phyloP scores from a whole-genome alignment of 805 yeast genomes.

The Clavispora vitiphila region DNA sequence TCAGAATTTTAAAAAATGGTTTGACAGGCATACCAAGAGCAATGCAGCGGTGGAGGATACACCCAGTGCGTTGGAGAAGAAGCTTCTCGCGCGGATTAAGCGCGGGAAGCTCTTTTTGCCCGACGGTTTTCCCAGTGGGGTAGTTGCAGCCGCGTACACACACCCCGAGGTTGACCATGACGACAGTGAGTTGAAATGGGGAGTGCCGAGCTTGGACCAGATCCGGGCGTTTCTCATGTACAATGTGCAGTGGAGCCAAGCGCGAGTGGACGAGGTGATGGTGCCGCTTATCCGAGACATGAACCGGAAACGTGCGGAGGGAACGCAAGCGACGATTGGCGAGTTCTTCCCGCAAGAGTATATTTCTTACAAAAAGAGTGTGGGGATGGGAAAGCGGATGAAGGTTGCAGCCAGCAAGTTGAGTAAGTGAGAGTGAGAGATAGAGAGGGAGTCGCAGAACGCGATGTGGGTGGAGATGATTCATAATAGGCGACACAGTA shows the following conservation, averaged over 20 bases:
- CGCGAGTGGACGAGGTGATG: slow-evolving; percentile 72
- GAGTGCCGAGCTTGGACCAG: slow-evolving; percentile 77
- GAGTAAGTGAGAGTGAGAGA: slow-evolving; percentile 14
- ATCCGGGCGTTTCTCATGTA: slow-evolving; percentile 64
- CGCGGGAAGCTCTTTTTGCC: slow-evolving; percentile 52
- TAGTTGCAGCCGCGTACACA: slow-evolving; percentile 68
- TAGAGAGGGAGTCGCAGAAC: too few relatives aligned
- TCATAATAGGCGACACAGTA: too few relatives aligned
- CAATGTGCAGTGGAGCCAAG: slow-evolving; percentile 76
- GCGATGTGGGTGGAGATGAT: too few relatives aligned
- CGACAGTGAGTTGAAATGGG: slow-evolving; percentile 80
- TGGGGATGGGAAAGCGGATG: slow-evolving; percentile 56
- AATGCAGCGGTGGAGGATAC: slow-evolving; percentile 32
- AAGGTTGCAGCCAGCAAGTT: slow-evolving; percentile 52
- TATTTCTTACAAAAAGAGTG: slow-evolving; percentile 41
- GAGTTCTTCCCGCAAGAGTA: slow-evolving; percentile 66
- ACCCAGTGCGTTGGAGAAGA: slow-evolving; percentile 49
- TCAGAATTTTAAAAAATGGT: slow-evolving; percentile 46
- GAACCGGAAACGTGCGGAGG: slow-evolving; percentile 54
- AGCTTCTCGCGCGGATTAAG: slow-evolving; percentile 51
- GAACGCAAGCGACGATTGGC: slow-evolving; percentile 54
- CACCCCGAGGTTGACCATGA: slow-evolving; percentile 84
- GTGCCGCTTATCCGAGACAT: slow-evolving; percentile 80
- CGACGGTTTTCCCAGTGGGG: slow-evolving; percentile 62
- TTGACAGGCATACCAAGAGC: slow-evolving; percentile 43